These are phyloP conservation scores for Dictyophora rubrovolvata DNA, from an alignment of 768 basidiomycete species.

Conservation along the genomic window DNA sequence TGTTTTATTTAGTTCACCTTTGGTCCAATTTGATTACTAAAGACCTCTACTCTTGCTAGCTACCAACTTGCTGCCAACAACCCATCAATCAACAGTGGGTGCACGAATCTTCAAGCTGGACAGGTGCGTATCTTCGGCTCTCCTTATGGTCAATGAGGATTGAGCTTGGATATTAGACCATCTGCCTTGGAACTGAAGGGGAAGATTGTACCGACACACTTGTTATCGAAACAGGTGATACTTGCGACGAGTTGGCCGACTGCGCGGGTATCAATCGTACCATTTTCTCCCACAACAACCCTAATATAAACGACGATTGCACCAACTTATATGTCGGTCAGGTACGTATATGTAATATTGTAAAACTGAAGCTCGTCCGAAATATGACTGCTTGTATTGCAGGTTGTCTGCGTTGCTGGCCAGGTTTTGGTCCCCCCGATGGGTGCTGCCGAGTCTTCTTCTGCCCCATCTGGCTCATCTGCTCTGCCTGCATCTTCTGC, in stretches of 20 bases:
- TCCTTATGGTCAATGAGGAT: neutral
- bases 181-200: slow-evolving; percentile 54
- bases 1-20: slow-evolving; percentile 18
- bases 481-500: slow-evolving; percentile 14
- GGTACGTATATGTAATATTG: slow-evolving; percentile 3
- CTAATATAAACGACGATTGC: slow-evolving; percentile 41
- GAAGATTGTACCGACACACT: slow-evolving; percentile 58
- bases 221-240: slow-evolving; percentile 44
- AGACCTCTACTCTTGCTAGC: slow-evolving; percentile 25
- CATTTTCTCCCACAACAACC: slow-evolving; percentile 42
- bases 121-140: slow-evolving; percentile 39
- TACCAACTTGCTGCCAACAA: slow-evolving; percentile 77
- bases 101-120: slow-evolving; percentile 63
- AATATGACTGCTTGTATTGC: neutral
- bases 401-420: slow-evolving; percentile 47
- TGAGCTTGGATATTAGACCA: slow-evolving; percentile 8
- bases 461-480: slow-evolving; percentile 9
- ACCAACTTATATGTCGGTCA: slow-evolving; percentile 44
- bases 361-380: neutral
- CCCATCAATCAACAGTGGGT: slow-evolving; percentile 51
- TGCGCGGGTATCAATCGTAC: slow-evolving; percentile 37
- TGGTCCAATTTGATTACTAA: slow-evolving; percentile 11
- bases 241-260: slow-evolving; percentile 41
- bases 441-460: slow-evolving; percentile 19
- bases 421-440: slow-evolving; percentile 33